These are phyloP conservation scores for Pseudocercospora cruenta DNA, from an alignment of 2,329 filamentous ascomycete species.

Conservation along the genomic window DNA sequence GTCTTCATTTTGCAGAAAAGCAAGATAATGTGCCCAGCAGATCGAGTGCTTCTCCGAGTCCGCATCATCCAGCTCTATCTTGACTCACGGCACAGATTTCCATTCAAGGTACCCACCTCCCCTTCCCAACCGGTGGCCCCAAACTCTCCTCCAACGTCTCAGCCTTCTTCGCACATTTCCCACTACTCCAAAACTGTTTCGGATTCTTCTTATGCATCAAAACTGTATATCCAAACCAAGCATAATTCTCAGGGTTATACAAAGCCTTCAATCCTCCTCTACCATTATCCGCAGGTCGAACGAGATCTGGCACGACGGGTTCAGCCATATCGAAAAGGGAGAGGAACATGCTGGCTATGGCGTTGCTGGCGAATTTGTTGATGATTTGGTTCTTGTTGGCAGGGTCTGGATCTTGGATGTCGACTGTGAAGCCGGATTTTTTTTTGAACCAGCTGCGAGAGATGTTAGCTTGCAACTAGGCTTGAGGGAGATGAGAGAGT, in stretches of 20 bases:
- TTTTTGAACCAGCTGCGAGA: not conserved
- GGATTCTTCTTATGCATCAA: constrained; percentile 15
- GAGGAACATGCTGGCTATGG: constrained; percentile 4
- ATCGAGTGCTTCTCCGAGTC: not conserved
- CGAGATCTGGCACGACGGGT: not conserved
- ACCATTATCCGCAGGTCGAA: not conserved
- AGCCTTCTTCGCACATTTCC: constrained; percentile 1
- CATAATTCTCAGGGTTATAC: constrained; percentile 16
- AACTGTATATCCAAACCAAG: constrained; percentile 11
- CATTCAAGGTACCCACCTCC: not conserved
- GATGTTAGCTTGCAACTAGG: not conserved
- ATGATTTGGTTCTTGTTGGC: not conserved
- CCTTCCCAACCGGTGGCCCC: not conserved
- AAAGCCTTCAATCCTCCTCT: not conserved
- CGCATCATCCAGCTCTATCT: not conserved
- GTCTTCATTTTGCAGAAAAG: too few relatives aligned
- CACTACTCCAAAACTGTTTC: constrained; percentile 9
- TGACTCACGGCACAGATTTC: too few relatives aligned
- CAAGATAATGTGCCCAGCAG: too few relatives aligned
- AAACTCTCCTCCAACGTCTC: constrained; percentile 12
- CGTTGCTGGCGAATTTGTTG: not conserved
- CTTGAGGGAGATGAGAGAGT: not conserved
- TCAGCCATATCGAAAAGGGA: constrained; percentile 10
- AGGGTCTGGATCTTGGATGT: not conserved
- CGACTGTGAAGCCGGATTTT: not conserved